phyloP scores from a whole-genome alignment of 768 basidiomycete genomes.

The Austroboletus eburneus region DNA sequence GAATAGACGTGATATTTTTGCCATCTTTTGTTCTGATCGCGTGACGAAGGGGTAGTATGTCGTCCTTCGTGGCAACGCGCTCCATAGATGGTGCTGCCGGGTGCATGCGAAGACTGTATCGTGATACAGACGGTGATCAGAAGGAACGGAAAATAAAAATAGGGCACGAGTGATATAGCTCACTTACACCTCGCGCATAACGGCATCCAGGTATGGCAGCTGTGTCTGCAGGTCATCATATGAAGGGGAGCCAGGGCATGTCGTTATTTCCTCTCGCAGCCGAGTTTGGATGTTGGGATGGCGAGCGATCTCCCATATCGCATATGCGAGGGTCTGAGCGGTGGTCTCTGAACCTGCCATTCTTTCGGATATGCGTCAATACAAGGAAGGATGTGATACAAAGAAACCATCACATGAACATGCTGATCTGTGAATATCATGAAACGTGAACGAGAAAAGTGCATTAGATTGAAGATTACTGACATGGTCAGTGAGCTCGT shows the following conservation, averaged over 20 bases:
- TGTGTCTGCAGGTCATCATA: slow-evolving; percentile 7
- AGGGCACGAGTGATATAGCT: neutral
- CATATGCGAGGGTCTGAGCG: slow-evolving; percentile 4
- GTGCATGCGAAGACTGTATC: slow-evolving; percentile 1
- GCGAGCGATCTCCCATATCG: slow-evolving; percentile 6
- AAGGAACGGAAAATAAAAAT: neutral
- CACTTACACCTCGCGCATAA: slow-evolving; percentile 6
- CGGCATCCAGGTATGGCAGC: slow-evolving; percentile 5
- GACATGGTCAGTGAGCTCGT: slow-evolving; percentile 6
- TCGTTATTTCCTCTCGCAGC: slow-evolving; percentile 1
- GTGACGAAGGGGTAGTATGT: slow-evolving; percentile 3
- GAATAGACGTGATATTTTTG: slow-evolving; percentile 2
- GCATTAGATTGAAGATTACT: neutral
- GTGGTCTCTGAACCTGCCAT: slow-evolving; percentile 7
- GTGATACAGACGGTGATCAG: too few species aligned
- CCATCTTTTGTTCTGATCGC: slow-evolving; percentile 1
- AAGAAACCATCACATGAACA: slow-evolving; percentile 5
- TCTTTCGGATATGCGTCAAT: neutral
- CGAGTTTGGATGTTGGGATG: slow-evolving; percentile 1
- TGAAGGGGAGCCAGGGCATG: neutral
- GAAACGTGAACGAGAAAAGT: neutral
- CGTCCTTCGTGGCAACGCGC: slow-evolving; percentile 2
- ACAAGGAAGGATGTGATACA: neutral
- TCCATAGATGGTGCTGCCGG: slow-evolving; percentile 3
- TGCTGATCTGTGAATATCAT: slow-evolving; percentile 6